Base-by-base conservation (phyloP, 2,329 filamentous ascomycete species). In the Paraconiothyrium brasiliense region DNA sequence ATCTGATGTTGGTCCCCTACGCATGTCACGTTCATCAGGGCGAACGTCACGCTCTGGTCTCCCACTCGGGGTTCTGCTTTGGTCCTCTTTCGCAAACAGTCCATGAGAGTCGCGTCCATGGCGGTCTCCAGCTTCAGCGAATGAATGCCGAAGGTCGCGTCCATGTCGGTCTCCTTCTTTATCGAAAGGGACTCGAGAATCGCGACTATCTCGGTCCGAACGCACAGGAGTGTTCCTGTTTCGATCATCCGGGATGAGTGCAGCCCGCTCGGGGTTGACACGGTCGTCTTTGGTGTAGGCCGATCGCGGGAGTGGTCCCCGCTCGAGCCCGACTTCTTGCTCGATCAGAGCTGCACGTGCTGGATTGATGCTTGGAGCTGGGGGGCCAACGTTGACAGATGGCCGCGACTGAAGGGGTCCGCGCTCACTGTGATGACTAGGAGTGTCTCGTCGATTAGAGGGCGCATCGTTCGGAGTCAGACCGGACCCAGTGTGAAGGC, bases 201-300 rank as follows among this genome's bases (percentile, higher is more conserved):
- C 41, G n/a, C 41, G 52, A 13, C 43, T 22, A n/a, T 69, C 70
- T 51, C 64, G 60, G n/a, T 65, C 62, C 6, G 43, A 22, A 24
- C 50, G 48, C 54, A 65, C 49, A 64, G 63, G 44, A 60, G 76
- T 72, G 20, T 62, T 61, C 46, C 66, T 61, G 14, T 56, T 58
- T 39, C 64, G 43, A 37, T 73, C 69, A 6, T 62, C 66, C 30
- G 74, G 70, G 24, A 81, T 76, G 41, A 79, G 58, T 11, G 77
- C 76, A 58, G 77, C 68, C n/a, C 80, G 76, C 16, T 76, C 79
- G 14, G 79, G 77, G 57, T 81, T 79, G 55, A 81, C 70, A 24
- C 64, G 46, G 35, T 73, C 69, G 8, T 62, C 66, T 30, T 75
- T 71, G 20, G 80, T 76, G 49, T 79, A 60, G 8, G 78, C 73